phyloP scores from a whole-genome alignment of 495 filamentous ascomycete genomes.

The Xylaria palmicola region DNA sequence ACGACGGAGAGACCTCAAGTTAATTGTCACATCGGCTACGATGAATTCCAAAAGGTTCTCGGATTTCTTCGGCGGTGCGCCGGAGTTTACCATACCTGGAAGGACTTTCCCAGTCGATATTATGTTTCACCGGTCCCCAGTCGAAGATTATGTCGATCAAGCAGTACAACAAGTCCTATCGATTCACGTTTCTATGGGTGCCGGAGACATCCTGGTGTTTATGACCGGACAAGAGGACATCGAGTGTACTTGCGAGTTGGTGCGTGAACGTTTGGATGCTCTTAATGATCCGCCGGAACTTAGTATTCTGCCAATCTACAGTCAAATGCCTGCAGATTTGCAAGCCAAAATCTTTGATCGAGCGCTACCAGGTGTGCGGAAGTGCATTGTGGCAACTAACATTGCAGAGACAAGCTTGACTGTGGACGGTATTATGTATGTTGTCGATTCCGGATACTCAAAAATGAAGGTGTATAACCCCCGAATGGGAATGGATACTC shows the following conservation, averaged over 20 bases:
- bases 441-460: constrained; percentile 93
- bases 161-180: constrained; percentile 95
- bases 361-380: constrained; percentile 85
- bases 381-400: constrained; percentile 98
- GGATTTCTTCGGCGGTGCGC: constrained; percentile 95
- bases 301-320: constrained; percentile 96
- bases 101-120: constrained; percentile 97
- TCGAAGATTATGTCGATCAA: constrained; percentile 96
- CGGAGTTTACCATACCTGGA: constrained; percentile 95
- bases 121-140: constrained; percentile 91
- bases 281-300: constrained; percentile 95
- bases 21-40: constrained; percentile 97
- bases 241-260: constrained; percentile 89
- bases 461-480: constrained; percentile 99
- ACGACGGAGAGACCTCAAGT: constrained; percentile 83
- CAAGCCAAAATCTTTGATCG: constrained; percentile 97
- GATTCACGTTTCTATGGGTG: constrained; percentile 92
- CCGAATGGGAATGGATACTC: constrained; percentile 97
- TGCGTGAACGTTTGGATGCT: constrained; percentile 83
- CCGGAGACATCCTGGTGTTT: constrained; percentile 95
- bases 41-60: constrained; percentile 98
- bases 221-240: constrained; percentile 99
- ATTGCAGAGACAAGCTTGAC: constrained; percentile 98
- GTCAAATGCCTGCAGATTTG: constrained; percentile 97
- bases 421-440: constrained; percentile 99